These are phyloP conservation scores for Lagerstroemia speciosa DNA, from an alignment of 345 rosid genomes.

Conservation along the genomic window DNA sequence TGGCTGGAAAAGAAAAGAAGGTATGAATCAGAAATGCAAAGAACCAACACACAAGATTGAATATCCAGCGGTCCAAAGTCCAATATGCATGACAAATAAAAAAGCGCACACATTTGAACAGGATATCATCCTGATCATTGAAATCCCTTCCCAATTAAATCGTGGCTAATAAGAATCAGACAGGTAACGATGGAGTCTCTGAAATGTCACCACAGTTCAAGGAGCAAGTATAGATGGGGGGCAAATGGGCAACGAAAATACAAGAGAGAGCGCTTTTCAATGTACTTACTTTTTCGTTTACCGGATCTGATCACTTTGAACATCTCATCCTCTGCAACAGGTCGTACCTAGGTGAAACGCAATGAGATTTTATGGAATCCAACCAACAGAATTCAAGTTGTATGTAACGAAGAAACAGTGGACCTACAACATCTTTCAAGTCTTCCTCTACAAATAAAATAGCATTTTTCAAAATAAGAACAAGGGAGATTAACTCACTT, in stretches of 20 bases:
- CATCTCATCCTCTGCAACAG: conserved; percentile 98
- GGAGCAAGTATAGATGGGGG: not conserved
- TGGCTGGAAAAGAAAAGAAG: conserved; percentile 34
- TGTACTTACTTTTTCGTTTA: conserved; percentile 63
- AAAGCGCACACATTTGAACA: not conserved
- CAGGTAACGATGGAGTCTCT: not conserved
- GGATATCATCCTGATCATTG: not conserved
- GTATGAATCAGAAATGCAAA: not conserved
- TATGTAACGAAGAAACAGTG: not conserved
- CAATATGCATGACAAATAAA: too few species aligned
- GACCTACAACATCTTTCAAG: not conserved
- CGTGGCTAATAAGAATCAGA: not conserved
- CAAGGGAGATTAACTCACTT: conserved; percentile 32
- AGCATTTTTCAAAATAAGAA: not conserved
- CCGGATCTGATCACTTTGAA: conserved; percentile 82
- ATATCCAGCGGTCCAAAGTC: not conserved
- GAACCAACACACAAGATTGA: not conserved
- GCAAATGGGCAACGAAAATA: not conserved
- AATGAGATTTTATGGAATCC: not conserved
- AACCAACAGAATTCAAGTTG: not conserved
- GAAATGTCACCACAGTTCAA: not conserved
- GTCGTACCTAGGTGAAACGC: conserved; percentile 56
- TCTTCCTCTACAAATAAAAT: not conserved
- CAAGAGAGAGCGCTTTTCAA: not conserved
- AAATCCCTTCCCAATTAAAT: too few species aligned